Base-by-base conservation (phyloP, 495 filamentous ascomycete genomes). In the Rostrohypoxylon terebratum region DNA sequence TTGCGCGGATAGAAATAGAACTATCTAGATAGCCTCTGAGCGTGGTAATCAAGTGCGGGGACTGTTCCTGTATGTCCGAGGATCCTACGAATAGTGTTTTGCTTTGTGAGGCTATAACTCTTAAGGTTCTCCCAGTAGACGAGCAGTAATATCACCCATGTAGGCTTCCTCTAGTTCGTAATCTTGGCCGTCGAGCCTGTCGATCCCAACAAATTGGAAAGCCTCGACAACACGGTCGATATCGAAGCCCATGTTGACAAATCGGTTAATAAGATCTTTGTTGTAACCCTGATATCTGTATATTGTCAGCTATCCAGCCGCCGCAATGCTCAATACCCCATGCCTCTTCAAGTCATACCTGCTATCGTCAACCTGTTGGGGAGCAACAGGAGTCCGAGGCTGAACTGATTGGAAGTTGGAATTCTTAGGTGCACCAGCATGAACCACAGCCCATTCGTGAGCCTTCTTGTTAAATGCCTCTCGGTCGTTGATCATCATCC, bases 211-310 rank as follows among this genome's bases (percentile, higher is more conserved):
- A 60, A 84, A 92, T 66, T 90, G 87, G 72, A 99, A 95, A 3
- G 94, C 93, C 20, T 89, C 87, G 5, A 98, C 96, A 1, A 99
- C 94, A 34, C 87, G 84, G 55, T 92, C 90, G n/a, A 97, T 87
- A 66, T 94, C 91, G 71, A 99, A 99, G 42, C 96, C 96, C 96
- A 99, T 98, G 72, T 84, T 87, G 16, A 91, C 88, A 75, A 98
- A 98, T n/a, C 90, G 88, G 73, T 97, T 92, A 69, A 98, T 89
- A 42, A 97, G 85, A 7, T 90, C 87, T 71, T 92, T 91, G 78
- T 93, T 94, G 76, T 97, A 99, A 4, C 96, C 96, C 55, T 93
- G 89, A 75, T 97, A 97, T 69, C 93, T 96, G 66, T 67, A 48
- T 14, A 50, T 1, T 28, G 25, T 28, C 23, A 21, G 62, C 70